Conservation (phyloP, 2,329 filamentous ascomycete genomes). For the Xylaria sp. region DNA sequence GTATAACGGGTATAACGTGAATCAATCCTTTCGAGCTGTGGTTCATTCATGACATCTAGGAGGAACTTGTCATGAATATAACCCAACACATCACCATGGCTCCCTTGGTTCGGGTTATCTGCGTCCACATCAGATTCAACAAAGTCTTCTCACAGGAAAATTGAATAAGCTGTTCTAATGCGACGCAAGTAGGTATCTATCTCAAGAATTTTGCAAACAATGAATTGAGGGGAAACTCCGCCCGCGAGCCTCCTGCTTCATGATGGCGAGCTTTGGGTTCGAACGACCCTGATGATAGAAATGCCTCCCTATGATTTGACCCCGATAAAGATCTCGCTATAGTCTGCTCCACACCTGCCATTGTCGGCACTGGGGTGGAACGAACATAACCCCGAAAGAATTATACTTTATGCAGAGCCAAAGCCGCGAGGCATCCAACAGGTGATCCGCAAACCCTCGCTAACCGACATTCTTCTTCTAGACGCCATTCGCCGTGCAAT, state of each 20-base stretch:
- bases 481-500: constrained; percentile 34
- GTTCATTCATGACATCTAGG: background rate
- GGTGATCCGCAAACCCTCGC: constrained; percentile 25
- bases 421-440: constrained; percentile 16
- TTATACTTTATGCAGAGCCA: constrained; percentile 28
- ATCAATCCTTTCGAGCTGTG: background rate
- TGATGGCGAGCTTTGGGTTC: background rate
- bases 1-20: background rate
- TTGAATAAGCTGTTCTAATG: background rate
- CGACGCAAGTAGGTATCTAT: constrained; percentile 23
- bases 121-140: background rate
- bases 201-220: constrained; percentile 6
- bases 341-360: constrained; percentile 6
- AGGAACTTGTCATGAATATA: background rate
- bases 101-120: background rate
- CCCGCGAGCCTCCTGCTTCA: background rate
- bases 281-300: background rate
- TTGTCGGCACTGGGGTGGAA: constrained; percentile 1
- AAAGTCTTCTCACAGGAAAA: background rate
- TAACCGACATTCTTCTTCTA: constrained; percentile 14
- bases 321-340: constrained; percentile 9
- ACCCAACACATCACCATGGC: background rate
- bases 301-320: background rate
- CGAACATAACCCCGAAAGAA: constrained; percentile 10
- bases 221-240: background rate